These are phyloP conservation scores for Solanum hybrid DNA, from an alignment of 305 asterid species.

Conservation along the genomic window DNA sequence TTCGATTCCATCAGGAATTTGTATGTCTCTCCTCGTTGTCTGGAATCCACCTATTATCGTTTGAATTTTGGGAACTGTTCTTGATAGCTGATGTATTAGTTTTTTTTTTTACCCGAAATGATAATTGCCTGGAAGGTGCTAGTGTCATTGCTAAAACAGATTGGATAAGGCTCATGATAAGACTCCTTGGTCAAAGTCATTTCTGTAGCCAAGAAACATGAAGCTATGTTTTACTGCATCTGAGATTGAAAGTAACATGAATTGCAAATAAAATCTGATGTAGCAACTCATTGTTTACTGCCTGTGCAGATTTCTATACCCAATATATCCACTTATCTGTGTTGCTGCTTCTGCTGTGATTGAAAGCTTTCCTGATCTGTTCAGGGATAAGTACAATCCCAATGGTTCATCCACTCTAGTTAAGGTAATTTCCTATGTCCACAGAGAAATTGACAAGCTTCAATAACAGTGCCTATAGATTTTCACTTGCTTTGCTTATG, in stretches of 20 bases:
- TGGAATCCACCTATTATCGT: neutral
- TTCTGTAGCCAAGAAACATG: neutral
- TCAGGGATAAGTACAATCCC: slow-evolving; percentile 63
- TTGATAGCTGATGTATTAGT: neutral
- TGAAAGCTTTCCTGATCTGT: slow-evolving; percentile 88
- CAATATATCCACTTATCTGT: slow-evolving; percentile 93
- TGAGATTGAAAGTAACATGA: slow-evolving; percentile 1
- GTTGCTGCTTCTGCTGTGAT: slow-evolving; percentile 98
- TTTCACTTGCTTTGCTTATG: slow-evolving; percentile 14
- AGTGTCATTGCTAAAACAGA: neutral
- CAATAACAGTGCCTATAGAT: neutral
- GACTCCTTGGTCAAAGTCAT: neutral
- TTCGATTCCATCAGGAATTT: neutral
- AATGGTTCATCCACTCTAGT: slow-evolving; percentile 8
- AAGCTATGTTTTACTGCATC: neutral
- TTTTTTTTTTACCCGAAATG: neutral
- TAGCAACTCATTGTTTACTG: slow-evolving; percentile 2
- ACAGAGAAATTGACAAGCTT: neutral
- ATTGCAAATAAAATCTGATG: neutral
- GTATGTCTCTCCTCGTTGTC: neutral
- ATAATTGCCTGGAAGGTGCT: neutral
- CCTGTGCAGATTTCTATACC: slow-evolving; percentile 82
- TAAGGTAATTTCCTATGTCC: neutral
- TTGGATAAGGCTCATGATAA: neutral
- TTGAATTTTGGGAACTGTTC: neutral